A percentile compares a stretch with the other conserved stretches of the same genome.
Evolutionary conservation across 345 rosid genomes (phyloP).

Genomic region (Bruguiera parviflora): DNA sequence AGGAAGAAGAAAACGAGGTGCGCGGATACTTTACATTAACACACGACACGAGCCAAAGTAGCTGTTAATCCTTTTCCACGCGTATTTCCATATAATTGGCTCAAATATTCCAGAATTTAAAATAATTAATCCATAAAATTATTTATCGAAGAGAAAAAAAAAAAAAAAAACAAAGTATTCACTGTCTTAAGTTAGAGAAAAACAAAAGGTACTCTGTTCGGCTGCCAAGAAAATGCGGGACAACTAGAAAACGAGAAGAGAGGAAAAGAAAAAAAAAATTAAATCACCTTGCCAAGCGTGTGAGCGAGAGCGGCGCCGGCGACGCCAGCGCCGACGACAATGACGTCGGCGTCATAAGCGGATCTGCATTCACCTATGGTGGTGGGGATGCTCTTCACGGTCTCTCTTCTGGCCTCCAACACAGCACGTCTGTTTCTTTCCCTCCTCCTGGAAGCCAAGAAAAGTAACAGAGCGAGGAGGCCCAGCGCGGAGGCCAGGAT

Average conservation of each 20-base stretch:
- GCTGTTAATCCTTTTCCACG: too few species aligned
- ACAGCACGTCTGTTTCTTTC: neutral
- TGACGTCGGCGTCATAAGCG: slow-evolving; percentile 6
- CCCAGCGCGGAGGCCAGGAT: slow-evolving; percentile 11
- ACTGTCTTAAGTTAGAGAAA: neutral
- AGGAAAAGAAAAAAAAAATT: neutral
- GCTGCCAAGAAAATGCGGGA: slow-evolving; percentile 1
- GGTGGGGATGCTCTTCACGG: slow-evolving; percentile 11
- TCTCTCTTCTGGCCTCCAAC: neutral
- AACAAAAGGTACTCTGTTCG: neutral
- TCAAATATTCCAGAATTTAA: too few species aligned
- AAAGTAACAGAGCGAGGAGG: slow-evolving; percentile 7
- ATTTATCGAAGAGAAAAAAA: too few species aligned
- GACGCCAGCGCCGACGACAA: slow-evolving; percentile 26
- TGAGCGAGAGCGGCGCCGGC: slow-evolving; percentile 31
- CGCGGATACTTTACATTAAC: too few species aligned
- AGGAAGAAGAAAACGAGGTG: too few species aligned
- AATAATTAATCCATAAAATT: too few species aligned
- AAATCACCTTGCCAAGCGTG: slow-evolving; percentile 26
- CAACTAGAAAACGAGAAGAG: neutral
- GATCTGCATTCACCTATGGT: slow-evolving; percentile 21
- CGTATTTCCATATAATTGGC: too few species aligned
- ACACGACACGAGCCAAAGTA: too few species aligned
- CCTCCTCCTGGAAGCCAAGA: slow-evolving; percentile 4
- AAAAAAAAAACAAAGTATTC: neutral